Evolutionary conservation across 306 rosid genomes (phyloP).

Genomic region (Corylus avellana): DNA sequence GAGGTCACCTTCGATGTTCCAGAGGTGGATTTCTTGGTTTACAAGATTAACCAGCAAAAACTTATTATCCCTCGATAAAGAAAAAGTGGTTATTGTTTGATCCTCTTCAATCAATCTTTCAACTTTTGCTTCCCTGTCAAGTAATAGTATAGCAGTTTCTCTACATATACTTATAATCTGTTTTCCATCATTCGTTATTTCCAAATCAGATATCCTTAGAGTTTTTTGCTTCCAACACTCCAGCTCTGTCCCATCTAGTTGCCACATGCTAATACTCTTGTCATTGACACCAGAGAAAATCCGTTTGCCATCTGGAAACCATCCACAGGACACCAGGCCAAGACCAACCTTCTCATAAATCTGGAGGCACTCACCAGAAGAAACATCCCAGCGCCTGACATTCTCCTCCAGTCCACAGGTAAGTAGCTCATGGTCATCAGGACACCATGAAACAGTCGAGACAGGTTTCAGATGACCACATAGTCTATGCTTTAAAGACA

Average conservation of each 20-base stretch:
- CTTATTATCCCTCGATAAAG: conserved; percentile 75
- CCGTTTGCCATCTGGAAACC: conserved; percentile 88
- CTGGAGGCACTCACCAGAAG: conserved; percentile 81
- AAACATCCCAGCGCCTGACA: conserved; percentile 90
- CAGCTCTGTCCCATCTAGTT: conserved; percentile 87
- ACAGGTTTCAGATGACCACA: conserved; percentile 83
- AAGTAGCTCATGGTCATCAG: conserved; percentile 78
- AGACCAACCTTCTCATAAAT: conserved; percentile 74
- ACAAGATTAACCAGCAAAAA: conserved; percentile 80
- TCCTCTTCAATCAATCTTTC: conserved; percentile 81
- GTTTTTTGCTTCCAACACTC: conserved; percentile 88
- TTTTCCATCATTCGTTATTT: conserved; percentile 70
- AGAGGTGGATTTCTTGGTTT: conserved; percentile 95
- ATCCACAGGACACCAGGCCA: conserved; percentile 80
- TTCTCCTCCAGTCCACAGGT: conserved; percentile 95
- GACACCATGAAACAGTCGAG: conserved; percentile 90
- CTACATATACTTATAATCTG: conserved; percentile 72
- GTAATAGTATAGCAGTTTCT: conserved; percentile 59
- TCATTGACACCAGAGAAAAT: conserved; percentile 81
- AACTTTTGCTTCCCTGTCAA: conserved; percentile 72
- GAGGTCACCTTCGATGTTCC: conserved; percentile 77
- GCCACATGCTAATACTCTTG: conserved; percentile 97
- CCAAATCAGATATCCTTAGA: conserved; percentile 87
- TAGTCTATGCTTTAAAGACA: conserved; percentile 72
- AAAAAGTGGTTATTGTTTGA: conserved; percentile 79